Evolutionary conservation across 257 asterid species (phyloP).

Genomic region (Solanum boliviense): DNA sequence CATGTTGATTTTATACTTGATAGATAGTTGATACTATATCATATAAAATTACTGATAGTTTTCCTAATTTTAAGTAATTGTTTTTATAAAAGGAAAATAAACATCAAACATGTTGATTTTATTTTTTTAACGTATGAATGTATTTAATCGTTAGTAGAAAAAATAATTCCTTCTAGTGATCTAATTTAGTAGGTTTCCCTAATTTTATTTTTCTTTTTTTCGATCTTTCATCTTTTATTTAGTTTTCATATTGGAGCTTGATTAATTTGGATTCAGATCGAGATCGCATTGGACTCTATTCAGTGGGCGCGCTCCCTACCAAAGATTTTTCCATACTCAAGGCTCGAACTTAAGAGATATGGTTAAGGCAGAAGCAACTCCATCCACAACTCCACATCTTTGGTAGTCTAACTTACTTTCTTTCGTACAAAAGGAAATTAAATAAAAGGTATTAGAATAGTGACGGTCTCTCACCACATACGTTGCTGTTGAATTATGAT

Average conservation of each 20-base stretch:
- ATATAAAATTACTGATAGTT: not conserved
- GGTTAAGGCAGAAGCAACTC: fast-evolving
- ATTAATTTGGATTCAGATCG: too few relatives aligned
- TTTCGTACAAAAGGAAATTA: not conserved
- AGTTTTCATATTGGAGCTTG: fast-evolving
- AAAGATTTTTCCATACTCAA: too few relatives aligned
- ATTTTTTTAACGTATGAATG: not conserved
- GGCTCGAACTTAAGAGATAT: too few relatives aligned
- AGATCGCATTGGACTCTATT: too few relatives aligned
- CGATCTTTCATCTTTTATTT: too few relatives aligned
- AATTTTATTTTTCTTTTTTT: not conserved
- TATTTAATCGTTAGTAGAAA: not conserved
- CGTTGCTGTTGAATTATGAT: not conserved
- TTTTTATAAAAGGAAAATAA: not conserved
- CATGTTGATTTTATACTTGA: not conserved
- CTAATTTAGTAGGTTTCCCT: not conserved
- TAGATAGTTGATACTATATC: not conserved
- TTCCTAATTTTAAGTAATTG: not conserved
- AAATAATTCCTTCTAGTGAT: not conserved
- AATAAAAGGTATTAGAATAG: not conserved
- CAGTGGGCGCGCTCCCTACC: fast-evolving
- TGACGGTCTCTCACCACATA: not conserved
- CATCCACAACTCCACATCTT: too few relatives aligned
- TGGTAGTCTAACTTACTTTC: not conserved
- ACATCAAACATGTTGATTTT: not conserved